Conservation (phyloP, 768 basidiomycete species). For the Udeniomyces megalosporus region DNA sequence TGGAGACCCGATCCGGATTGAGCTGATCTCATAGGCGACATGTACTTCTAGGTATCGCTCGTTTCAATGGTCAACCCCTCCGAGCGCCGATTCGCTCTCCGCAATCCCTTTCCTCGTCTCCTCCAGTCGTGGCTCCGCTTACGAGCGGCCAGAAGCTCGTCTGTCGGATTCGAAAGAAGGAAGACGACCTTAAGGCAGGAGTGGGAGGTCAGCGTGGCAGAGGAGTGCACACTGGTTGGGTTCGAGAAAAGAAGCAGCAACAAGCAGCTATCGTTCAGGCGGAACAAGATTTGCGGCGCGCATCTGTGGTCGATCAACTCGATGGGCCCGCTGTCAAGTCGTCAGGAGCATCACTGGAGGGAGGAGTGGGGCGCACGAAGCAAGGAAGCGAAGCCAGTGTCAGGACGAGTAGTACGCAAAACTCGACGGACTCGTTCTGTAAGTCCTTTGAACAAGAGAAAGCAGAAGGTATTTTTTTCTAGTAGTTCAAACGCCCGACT, state of each 20-base stretch:
- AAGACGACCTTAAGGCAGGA: conserved; percentile 75
- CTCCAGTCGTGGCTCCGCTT: conserved; percentile 32
- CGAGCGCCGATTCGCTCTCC: conserved; percentile 33
- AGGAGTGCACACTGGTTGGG: conserved; percentile 68
- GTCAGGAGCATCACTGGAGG: conserved; percentile 3
- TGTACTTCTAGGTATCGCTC: conserved; percentile 51
- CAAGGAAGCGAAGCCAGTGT: conserved; percentile 21
- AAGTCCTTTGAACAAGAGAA: not conserved
- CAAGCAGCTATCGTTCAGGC: conserved; percentile 21
- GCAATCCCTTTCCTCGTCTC: too few relatives aligned
- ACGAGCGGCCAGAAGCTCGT: conserved; percentile 59
- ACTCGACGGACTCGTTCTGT: conserved; percentile 65
- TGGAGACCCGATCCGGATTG: too few relatives aligned
- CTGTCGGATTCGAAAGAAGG: conserved; percentile 60
- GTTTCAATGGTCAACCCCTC: conserved; percentile 55
- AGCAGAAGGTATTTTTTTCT: too few relatives aligned
- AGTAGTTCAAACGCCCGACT: not conserved
- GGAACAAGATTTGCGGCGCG: not conserved
- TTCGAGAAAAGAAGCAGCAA: conserved; percentile 41
- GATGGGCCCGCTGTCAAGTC: not conserved
- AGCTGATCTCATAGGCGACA: too few relatives aligned
- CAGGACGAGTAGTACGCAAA: conserved; percentile 36
- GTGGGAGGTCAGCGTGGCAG: conserved; percentile 80
- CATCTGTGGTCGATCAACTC: too few relatives aligned
- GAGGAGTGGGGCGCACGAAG: not conserved